Percentiles rank a stretch among this genome's conserved stretches.
phyloP scores from a whole-genome alignment of 2,329 filamentous ascomycete genomes.

The Colletotrichum kahawae region DNA sequence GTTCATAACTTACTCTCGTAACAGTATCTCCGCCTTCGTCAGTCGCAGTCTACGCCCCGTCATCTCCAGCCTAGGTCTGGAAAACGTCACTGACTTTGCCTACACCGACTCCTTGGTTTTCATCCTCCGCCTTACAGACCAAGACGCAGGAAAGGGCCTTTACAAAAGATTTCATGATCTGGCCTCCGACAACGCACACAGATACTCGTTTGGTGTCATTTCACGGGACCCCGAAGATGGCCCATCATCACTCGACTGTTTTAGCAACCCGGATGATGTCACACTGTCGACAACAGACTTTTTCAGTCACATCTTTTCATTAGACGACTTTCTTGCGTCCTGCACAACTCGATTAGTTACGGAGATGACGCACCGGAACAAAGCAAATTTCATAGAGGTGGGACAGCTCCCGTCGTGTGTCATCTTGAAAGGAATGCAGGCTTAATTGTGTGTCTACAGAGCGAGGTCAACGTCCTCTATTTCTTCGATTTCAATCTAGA shows the following conservation, averaged over 20 bases:
- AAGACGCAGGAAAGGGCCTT: conserved; percentile 30
- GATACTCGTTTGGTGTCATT: conserved; percentile 45
- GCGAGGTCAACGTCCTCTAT: conserved; percentile 27
- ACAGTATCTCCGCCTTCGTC: conserved; percentile 6
- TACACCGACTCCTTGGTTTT: conserved; percentile 45
- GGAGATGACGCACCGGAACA: conserved; percentile 48
- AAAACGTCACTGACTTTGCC: conserved; percentile 34
- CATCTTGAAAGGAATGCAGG: neutral
- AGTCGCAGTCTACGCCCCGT: conserved; percentile 24
- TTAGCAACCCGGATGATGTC: conserved; percentile 44
- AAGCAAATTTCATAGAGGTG: conserved; percentile 34
- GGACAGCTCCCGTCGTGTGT: neutral
- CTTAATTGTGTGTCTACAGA: neutral
- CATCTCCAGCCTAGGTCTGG: conserved; percentile 7
- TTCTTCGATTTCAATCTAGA: conserved; percentile 28
- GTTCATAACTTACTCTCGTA: neutral
- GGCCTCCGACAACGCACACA: conserved; percentile 41
- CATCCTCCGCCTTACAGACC: conserved; percentile 40
- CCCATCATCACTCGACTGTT: conserved; percentile 37
- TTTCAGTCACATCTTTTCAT: conserved; percentile 31
- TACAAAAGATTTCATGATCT: conserved; percentile 33
- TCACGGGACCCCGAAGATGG: neutral
- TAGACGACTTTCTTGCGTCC: conserved; percentile 40
- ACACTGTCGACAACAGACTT: conserved; percentile 36
- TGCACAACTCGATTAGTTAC: conserved; percentile 45